Base-by-base conservation (phyloP, 257 asterid genomes). In the Linaria vulgaris region DNA sequence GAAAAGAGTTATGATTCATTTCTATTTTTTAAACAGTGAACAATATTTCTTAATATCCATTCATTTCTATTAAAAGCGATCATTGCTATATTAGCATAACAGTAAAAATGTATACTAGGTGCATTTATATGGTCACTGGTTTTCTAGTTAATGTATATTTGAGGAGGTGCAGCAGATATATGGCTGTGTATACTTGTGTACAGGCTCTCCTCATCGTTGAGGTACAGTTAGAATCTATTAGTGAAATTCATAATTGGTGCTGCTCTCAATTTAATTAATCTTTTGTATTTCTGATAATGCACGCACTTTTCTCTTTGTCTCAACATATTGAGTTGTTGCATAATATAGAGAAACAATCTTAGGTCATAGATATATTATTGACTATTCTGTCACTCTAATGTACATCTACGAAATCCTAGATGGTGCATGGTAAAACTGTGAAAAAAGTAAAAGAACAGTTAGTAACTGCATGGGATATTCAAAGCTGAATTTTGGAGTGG, bases 1-100 rank as follows among this genome's bases (percentile, higher is more conserved):
- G 51, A 50, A 67, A 44, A 48, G 14, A 21, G 12, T 56, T 48
- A 52, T 59, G 54, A 45, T 51, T 12, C 22, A 39, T 14, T 61
- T 16, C n/a, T 58, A 58, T 44, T 21, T 31, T 20, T 20, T 5
- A 6, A 31, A 13, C 20, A 17, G 45, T 49, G 54, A 8, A 25
- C 24, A 34, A 47, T 50, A 12, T 51, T 45, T 27, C 31, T 19
- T 55, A 53, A 51, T 39, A 23, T 10, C 31, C 27, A 44, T 56
- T 64, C 12, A 51, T 16, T n/a, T n/a, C 43, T 44, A 61, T 30
- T n/a, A 12, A n/a, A n/a, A 56, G n/a, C 19, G 12, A 31, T 48
- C 63, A 67, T 48, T 51, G 19, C 21, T 46, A 16, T 37, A 23
- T 48, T 45, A 20, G 21, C 67, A 19, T 23, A 52, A 10, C 19